Percentiles rank a stretch among this genome's conserved stretches.
These are phyloP conservation scores for Amanita polypyramis DNA, from an alignment of 768 basidiomycete genomes.

Conservation along the genomic window DNA sequence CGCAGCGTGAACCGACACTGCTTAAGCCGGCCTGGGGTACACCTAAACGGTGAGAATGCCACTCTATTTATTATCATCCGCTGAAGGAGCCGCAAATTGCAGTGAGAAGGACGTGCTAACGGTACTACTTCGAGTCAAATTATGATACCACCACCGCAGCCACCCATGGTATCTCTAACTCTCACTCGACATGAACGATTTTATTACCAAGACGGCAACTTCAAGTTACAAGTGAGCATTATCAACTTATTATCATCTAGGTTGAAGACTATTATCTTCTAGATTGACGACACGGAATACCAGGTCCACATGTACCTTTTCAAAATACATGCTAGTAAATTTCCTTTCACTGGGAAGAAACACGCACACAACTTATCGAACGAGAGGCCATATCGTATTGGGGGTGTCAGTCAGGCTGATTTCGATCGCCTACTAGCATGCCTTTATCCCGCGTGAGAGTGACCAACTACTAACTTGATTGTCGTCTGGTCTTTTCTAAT, in stretches of 20 bases:
- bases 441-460: slow-evolving; percentile 1
- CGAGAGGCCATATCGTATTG: neutral
- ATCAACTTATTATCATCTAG: neutral
- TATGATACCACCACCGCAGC: neutral
- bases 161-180: too few relatives aligned
- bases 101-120: neutral
- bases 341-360: neutral
- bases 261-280: neutral
- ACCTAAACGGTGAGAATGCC: too few relatives aligned
- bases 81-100: neutral
- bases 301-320: slow-evolving; percentile 3
- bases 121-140: neutral
- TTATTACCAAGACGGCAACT: slow-evolving; percentile 3
- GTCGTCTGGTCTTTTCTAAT: neutral
- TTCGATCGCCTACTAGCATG: slow-evolving; percentile 3
- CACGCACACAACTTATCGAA: neutral
- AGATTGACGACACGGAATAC: slow-evolving; percentile 3
- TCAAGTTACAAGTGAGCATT: neutral
- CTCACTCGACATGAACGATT: neutral
- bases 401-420: neutral
- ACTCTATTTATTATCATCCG: too few relatives aligned
- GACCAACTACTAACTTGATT: too few relatives aligned
- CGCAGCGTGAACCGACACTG: too few relatives aligned
- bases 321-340: neutral
- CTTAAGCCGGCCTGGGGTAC: too few relatives aligned